phyloP scores from a whole-genome alignment of 257 asterid genomes.

The Nicotiana obtusifolia region DNA sequence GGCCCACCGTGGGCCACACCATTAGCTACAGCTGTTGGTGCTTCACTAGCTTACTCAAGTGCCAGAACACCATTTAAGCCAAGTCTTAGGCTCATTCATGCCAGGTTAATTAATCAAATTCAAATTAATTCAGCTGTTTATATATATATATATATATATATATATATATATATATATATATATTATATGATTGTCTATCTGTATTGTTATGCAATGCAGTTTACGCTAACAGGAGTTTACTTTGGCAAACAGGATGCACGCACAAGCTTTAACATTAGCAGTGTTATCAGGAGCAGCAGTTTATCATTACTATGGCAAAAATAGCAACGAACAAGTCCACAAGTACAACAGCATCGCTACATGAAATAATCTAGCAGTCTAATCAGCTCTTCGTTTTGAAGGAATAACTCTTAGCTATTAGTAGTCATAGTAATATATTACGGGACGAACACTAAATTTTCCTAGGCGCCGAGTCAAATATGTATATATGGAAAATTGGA shows the following conservation, averaged over 20 bases:
- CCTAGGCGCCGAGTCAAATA: too few relatives aligned
- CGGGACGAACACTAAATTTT: too few relatives aligned
- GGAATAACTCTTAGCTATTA: too few relatives aligned
- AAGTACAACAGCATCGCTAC: background rate
- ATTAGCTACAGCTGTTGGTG: slow-evolving; percentile 72
- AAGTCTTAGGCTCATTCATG: slow-evolving; percentile 73
- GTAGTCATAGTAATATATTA: too few relatives aligned
- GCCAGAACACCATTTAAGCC: slow-evolving; percentile 51
- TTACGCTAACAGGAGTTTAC: background rate
- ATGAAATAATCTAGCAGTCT: too few relatives aligned
- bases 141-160: too few relatives aligned
- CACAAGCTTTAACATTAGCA: slow-evolving; percentile 70
- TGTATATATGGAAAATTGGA: too few relatives aligned
- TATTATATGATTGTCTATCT: background rate
- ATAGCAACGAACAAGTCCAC: slow-evolving; percentile 4
- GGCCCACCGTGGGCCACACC: too few relatives aligned
- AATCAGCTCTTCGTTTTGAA: too few relatives aligned
- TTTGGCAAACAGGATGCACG: slow-evolving; percentile 56
- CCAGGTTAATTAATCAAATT: slow-evolving; percentile 36
- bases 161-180: too few relatives aligned
- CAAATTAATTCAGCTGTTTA: too few relatives aligned
- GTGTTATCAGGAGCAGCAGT: slow-evolving; percentile 73
- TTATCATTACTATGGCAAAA: slow-evolving; percentile 59
- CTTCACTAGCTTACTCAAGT: slow-evolving; percentile 49
- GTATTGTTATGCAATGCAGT: too few relatives aligned